These are phyloP conservation scores for Paraphoma sp. DNA, from an alignment of 2,329 filamentous ascomycete genomes.

Conservation along the genomic window DNA sequence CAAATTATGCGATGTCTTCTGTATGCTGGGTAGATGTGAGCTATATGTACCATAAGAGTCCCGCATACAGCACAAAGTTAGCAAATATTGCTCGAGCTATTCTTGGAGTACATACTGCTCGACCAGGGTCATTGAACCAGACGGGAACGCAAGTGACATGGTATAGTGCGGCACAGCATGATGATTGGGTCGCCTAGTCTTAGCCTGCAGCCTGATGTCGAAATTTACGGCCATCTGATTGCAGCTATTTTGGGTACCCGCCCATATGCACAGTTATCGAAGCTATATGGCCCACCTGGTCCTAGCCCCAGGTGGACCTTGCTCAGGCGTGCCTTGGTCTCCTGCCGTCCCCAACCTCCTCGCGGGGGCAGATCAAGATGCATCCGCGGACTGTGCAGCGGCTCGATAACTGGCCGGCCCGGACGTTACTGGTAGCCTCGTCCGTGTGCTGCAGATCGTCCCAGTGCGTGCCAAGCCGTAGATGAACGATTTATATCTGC, in stretches of 20 bases:
- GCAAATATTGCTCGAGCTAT: slow-evolving; percentile 55
- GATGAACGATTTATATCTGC: slow-evolving; percentile 24
- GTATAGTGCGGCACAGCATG: slow-evolving; percentile 17
- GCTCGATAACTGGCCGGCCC: slow-evolving; percentile 49
- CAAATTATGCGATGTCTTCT: slow-evolving; percentile 56
- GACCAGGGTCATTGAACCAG: slow-evolving; percentile 39
- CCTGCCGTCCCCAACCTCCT: slow-evolving; percentile 31
- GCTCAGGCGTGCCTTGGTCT: slow-evolving; percentile 30
- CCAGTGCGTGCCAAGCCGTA: slow-evolving; percentile 39
- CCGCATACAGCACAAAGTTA: slow-evolving; percentile 45
- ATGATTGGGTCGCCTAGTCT: slow-evolving; percentile 40
- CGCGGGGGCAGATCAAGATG: slow-evolving; percentile 32
- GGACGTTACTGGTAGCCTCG: slow-evolving; percentile 44
- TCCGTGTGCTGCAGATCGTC: slow-evolving; percentile 41
- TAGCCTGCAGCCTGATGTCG: slow-evolving; percentile 34
- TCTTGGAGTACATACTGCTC: slow-evolving; percentile 49
- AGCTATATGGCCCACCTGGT: slow-evolving; percentile 38
- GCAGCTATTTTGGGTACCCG: slow-evolving; percentile 49
- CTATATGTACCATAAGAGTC: slow-evolving; percentile 57
- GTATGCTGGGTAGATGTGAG: slow-evolving; percentile 39
- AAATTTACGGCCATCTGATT: slow-evolving; percentile 46
- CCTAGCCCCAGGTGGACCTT: slow-evolving; percentile 25
- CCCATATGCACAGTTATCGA: slow-evolving; percentile 39
- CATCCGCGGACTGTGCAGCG: slow-evolving; percentile 44
- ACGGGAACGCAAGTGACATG: slow-evolving; percentile 35